Base-by-base conservation (phyloP, 2,329 filamentous ascomycete species). In the Balansia obtecta region DNA sequence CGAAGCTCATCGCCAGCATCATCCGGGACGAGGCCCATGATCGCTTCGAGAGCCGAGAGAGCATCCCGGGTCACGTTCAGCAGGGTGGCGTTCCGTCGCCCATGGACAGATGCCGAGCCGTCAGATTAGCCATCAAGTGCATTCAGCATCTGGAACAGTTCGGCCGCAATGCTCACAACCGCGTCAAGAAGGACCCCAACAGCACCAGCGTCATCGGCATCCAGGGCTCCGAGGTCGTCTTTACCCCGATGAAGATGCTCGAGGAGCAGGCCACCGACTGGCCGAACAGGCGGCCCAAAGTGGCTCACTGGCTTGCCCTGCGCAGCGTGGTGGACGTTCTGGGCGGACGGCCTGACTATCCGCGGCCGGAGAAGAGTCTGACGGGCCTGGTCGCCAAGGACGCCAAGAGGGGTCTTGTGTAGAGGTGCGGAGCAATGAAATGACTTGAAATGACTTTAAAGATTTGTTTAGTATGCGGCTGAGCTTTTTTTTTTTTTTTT, bases 51-150 rank as follows among this genome's bases (percentile, higher is more conserved):
- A 86, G 87, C 44, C 83, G 91, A 53, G 86, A 93, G 64, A 90
- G 88, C 57, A 91, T 95, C 47, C 90, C 90, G 0, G 90, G 90
- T 13, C 90, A 96, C 70, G 90, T 95, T 57, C 90, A 96, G 68
- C 91, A 96, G 71, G 90, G 90, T 58, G 89, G 88, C 52, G 88
- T 87, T 42, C 93, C 93, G 0, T 94, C 88, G 2, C 83, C 93
- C 7, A 97, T 98, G 90, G 93, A 98, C 69, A 85, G 93, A 50
- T 90, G 91, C 60, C 83, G 93, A 45, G 91, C 93, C 2, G 86
- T 95, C 22, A 80, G 93, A 47, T 83, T 98, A 61, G 88, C 90
- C 10, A 93, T 97, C 68, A 91, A 90, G 71, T 95, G 88, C 65
- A 86, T 97, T 63, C 83, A 95, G 71, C 89, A 95, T 63, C 74